A percentile compares a stretch with the other conserved stretches of the same genome.
These are phyloP conservation scores for Begonia loranthoides DNA, from an alignment of 306 rosid species.

Conservation along the genomic window DNA sequence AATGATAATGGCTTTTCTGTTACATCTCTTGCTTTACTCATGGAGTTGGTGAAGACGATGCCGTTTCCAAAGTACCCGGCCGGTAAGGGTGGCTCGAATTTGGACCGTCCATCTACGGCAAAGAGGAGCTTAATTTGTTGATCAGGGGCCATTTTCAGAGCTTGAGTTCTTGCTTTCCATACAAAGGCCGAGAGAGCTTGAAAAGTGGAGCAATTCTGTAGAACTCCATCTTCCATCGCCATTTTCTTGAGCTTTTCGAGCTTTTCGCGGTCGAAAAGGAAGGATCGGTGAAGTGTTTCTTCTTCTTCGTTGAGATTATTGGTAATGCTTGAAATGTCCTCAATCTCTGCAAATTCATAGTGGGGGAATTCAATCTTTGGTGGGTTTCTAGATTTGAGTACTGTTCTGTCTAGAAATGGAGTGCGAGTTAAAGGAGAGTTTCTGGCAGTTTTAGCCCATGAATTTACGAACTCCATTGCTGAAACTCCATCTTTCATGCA, in stretches of 20 bases:
- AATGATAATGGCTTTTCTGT: constrained; percentile 37
- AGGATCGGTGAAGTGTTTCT: constrained; percentile 34
- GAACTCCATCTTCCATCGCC: constrained; percentile 39
- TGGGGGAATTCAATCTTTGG: constrained; percentile 46
- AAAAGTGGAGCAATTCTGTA: constrained; percentile 43
- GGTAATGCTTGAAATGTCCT: constrained; percentile 43
- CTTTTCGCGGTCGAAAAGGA: constrained; percentile 40
- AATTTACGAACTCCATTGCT: constrained; percentile 61
- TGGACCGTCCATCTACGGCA: constrained; percentile 62
- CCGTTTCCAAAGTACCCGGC: constrained; percentile 66
- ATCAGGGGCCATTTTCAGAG: constrained; percentile 46
- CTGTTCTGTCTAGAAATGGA: constrained; percentile 51
- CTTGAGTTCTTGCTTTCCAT: constrained; percentile 61
- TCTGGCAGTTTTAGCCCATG: constrained; percentile 63
- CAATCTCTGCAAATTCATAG: constrained; percentile 47
- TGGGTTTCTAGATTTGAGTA: constrained; percentile 54
- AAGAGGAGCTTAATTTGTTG: constrained; percentile 68
- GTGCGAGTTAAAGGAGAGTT: constrained; percentile 35
- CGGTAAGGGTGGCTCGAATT: constrained; percentile 55
- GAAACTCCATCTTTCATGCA: constrained; percentile 58
- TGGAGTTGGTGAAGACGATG: constrained; percentile 44
- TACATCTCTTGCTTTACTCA: constrained; percentile 43
- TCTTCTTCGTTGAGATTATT: constrained; percentile 39
- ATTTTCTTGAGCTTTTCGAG: constrained; percentile 41
- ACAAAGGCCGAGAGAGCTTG: constrained; percentile 72